Evolutionary conservation across 2,329 filamentous ascomycete species (phyloP).

Genomic region (Zymoseptoria crescenta): DNA sequence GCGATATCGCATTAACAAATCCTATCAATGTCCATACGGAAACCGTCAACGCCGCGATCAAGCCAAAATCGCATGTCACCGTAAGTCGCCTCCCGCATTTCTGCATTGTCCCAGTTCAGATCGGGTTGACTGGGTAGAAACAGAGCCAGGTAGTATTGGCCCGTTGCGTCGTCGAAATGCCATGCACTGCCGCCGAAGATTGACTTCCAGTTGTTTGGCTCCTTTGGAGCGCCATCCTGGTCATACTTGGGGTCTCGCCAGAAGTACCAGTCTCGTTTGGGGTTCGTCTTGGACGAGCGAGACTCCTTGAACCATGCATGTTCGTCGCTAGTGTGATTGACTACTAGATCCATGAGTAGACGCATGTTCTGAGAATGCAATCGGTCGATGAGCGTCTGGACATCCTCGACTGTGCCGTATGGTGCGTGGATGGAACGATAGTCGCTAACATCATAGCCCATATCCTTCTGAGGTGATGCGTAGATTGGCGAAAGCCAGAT

Average conservation of each 20-base stretch:
- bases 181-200: conserved; percentile 34
- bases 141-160: conserved; percentile 41
- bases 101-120: conserved; percentile 41
- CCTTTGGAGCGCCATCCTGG: conserved; percentile 44
- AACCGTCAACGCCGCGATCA: conserved; percentile 34
- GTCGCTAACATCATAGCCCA: conserved; percentile 45
- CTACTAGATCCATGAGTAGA: conserved; percentile 39
- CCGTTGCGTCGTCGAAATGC: conserved; percentile 39
- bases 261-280: conserved; percentile 58
- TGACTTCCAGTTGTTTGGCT: conserved; percentile 48
- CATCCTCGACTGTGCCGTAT: conserved; percentile 41
- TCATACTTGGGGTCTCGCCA: conserved; percentile 54
- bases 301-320: conserved; percentile 49
- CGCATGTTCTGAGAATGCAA: conserved; percentile 39
- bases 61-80: conserved; percentile 42
- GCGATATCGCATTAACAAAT: neutral
- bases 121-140: conserved; percentile 41
- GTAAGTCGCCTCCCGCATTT: conserved; percentile 37
- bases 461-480: conserved; percentile 29
- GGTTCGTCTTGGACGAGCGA: conserved; percentile 41
- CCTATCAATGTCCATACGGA: conserved; percentile 26
- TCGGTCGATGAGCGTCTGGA: conserved; percentile 37
- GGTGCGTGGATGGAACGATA: conserved; percentile 39
- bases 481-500: conserved; percentile 39
- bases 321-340: conserved; percentile 24